phyloP scores from a whole-genome alignment of 139 green algal species.

The Chlamydomonas schloesseri region DNA sequence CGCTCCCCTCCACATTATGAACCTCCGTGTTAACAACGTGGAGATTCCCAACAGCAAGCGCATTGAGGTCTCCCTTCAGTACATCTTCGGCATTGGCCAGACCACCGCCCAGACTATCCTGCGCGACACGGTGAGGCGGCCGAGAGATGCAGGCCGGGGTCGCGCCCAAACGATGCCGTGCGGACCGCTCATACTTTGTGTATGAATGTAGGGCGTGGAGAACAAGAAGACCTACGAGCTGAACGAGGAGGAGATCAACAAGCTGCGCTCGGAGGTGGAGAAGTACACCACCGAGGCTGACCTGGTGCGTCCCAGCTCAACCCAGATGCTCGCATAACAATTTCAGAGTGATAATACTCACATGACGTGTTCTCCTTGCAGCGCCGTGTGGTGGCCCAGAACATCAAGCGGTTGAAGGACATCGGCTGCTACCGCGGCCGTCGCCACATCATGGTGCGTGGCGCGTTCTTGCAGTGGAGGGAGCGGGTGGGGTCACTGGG shows the following conservation, averaged over 20 bases:
- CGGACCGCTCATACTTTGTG: neutral
- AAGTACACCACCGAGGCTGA: constrained; percentile 94
- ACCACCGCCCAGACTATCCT: constrained; percentile 95
- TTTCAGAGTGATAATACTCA: neutral
- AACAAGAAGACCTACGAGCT: constrained; percentile 98
- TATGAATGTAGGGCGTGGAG: constrained; percentile 80
- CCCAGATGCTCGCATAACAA: neutral
- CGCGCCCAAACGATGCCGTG: neutral
- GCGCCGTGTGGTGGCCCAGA: constrained; percentile 86
- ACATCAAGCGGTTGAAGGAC: constrained; percentile 99
- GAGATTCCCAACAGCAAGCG: constrained; percentile 99
- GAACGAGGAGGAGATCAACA: constrained; percentile 96
- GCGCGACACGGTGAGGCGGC: constrained; percentile 67
- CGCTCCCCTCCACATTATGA: constrained; percentile 75
- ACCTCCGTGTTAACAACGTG: constrained; percentile 95
- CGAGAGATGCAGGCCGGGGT: no score
- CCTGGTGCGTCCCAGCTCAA: constrained; percentile 68
- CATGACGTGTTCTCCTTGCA: constrained; percentile 24
- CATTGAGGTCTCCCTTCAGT: constrained; percentile 95
- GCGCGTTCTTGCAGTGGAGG: no score
- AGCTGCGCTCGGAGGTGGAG: constrained; percentile 91
- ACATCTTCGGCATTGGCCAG: constrained; percentile 96
- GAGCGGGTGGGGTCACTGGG: no score
- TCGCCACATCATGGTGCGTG: constrained; percentile 89
- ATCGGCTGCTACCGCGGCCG: constrained; percentile 97